Evolutionary conservation across 768 basidiomycete species (phyloP).

Genomic region (Russula compacta): DNA sequence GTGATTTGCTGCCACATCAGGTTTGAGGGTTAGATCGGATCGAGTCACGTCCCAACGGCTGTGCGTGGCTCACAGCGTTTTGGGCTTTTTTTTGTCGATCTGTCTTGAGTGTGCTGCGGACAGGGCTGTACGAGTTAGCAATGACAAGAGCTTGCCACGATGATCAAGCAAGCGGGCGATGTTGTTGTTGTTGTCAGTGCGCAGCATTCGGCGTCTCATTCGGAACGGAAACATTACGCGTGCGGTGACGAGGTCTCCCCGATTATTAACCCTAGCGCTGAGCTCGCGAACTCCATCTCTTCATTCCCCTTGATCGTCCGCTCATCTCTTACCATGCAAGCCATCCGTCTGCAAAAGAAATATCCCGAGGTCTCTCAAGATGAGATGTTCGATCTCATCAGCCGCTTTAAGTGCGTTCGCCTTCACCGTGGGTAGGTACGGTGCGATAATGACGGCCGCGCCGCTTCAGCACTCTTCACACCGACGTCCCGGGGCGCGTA

Average conservation of each 20-base stretch:
- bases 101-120: no score
- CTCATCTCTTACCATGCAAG: constrained; percentile 47
- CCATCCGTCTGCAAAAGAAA: constrained; percentile 82
- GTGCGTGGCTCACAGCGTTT: no score
- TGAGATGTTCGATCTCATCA: constrained; percentile 92
- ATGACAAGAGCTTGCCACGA: neutral
- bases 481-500: constrained; percentile 73
- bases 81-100: no score
- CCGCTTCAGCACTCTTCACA: constrained; percentile 50
- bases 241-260: neutral
- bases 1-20: no score
- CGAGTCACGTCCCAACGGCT: no score
- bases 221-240: neutral
- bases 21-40: no score
- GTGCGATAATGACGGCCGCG: constrained; percentile 2
- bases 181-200: neutral
- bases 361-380: constrained; percentile 86
- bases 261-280: constrained; percentile 6
- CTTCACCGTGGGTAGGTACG: constrained; percentile 5
- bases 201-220: neutral
- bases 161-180: neutral
- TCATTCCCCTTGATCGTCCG: neutral
- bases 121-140: no score
- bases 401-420: constrained; percentile 83
- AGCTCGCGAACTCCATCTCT: neutral